A percentile compares a stretch with the other conserved stretches of the same genome.
Evolutionary conservation across 169 alveolate genomes (phyloP).

Genomic region (Babesia bovis): DNA sequence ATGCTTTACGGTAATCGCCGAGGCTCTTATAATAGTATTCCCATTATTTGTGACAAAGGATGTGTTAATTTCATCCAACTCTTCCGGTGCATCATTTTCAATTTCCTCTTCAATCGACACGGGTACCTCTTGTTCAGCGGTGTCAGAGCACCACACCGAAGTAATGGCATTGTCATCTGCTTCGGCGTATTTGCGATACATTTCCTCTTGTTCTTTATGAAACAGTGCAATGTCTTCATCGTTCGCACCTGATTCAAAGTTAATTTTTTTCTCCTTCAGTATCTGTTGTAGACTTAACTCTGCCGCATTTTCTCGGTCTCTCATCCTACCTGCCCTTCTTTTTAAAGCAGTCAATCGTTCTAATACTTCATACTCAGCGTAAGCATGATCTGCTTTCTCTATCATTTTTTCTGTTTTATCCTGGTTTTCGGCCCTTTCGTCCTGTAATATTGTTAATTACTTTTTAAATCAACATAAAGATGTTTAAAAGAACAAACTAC

Average conservation of each 20-base stretch:
- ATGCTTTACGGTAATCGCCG: not conserved
- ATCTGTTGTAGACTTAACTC: slow-evolving; percentile 38
- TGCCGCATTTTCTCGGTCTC: slow-evolving; percentile 65
- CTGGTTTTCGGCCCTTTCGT: slow-evolving; percentile 47
- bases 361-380: slow-evolving; percentile 59
- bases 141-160: not conserved
- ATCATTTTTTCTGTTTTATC: slow-evolving; percentile 60
- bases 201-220: slow-evolving; percentile 47
- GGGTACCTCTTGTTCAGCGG: not conserved
- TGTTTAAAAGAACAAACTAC: not conserved
- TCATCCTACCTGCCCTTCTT: slow-evolving; percentile 60
- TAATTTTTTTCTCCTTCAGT: slow-evolving; percentile 29
- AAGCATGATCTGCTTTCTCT: slow-evolving; percentile 69
- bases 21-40: not conserved
- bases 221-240: slow-evolving; percentile 61
- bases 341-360: slow-evolving; percentile 63
- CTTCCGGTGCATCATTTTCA: not conserved
- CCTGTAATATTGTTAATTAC: slow-evolving; percentile 25
- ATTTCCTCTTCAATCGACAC: not conserved
- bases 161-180: not conserved
- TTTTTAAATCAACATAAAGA: no score
- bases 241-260: slow-evolving; percentile 28
- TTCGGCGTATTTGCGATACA: slow-evolving; percentile 19
- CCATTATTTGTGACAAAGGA: not conserved
- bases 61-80: not conserved